A percentile compares a stretch with the other conserved stretches of the same genome.
These are phyloP conservation scores for Petunia axillaris DNA, from an alignment of 257 asterid genomes.

Conservation along the genomic window DNA sequence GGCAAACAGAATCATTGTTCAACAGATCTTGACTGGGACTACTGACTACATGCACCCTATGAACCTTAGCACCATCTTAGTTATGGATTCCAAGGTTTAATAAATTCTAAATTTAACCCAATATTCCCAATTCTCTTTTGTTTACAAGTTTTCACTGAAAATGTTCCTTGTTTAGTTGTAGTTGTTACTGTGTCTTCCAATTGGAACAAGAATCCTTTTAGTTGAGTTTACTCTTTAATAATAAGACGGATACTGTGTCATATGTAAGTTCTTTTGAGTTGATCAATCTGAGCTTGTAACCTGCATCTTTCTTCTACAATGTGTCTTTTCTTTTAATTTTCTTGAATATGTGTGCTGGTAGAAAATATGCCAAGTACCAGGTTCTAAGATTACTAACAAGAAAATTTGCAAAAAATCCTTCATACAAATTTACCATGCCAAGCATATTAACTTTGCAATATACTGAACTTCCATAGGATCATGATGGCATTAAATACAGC, in stretches of 20 bases:
- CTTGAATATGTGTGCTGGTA: not conserved
- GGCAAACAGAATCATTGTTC: constrained; percentile 75
- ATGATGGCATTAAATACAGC: too few relatives aligned
- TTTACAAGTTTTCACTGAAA: not conserved
- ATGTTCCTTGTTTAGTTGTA: not conserved
- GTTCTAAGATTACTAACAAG: not conserved
- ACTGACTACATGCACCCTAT: constrained; percentile 68
- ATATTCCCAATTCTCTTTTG: not conserved
- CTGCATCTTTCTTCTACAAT: constrained; percentile 9
- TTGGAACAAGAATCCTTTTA: not conserved
- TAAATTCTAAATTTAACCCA: not conserved
- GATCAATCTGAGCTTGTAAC: not conserved
- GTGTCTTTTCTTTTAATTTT: not conserved
- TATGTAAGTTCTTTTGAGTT: constrained; percentile 10
- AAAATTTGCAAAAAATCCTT: not conserved
- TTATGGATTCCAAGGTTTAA: constrained; percentile 51
- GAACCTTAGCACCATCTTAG: constrained; percentile 77
- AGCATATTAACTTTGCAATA: too few relatives aligned
- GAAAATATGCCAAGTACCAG: not conserved
- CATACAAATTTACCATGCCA: too few relatives aligned
- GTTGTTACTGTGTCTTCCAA: not conserved
- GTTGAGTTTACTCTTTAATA: not conserved
- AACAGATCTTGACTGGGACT: constrained; percentile 60
- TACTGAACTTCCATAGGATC: too few relatives aligned
- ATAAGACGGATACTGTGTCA: constrained; percentile 8